Conservation (phyloP, 1,284 basidiomycete species). For the Cryptococcus amylolentus region DNA sequence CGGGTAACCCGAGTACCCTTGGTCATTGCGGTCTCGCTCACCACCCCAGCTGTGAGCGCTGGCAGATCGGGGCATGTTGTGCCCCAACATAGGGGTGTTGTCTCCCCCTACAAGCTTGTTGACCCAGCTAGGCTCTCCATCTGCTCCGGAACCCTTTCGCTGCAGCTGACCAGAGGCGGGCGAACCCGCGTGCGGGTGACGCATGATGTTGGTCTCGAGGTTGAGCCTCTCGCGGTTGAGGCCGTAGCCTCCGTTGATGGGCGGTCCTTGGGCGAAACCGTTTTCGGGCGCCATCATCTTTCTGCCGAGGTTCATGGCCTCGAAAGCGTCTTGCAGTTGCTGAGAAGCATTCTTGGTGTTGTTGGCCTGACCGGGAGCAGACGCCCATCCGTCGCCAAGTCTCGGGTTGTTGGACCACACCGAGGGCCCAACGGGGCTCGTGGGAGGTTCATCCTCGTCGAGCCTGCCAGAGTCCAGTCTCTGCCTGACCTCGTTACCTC, state of each 20-base stretch:
- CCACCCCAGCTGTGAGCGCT: conserved; percentile 10
- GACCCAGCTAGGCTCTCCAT: conserved; percentile 44
- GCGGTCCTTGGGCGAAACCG: background rate
- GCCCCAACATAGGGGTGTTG: conserved; percentile 19
- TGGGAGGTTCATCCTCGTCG: conserved; percentile 32
- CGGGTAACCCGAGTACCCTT: background rate
- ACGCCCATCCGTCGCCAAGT: conserved; percentile 36
- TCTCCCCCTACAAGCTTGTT: conserved; percentile 42
- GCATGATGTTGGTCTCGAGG: conserved; percentile 10
- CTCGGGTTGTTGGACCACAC: conserved; percentile 36
- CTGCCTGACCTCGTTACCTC: conserved; percentile 16
- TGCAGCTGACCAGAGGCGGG: background rate
- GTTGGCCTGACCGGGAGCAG: background rate
- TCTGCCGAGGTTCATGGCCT: conserved; percentile 37
- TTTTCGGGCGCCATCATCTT: conserved; percentile 17
- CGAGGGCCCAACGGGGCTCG: conserved; percentile 37
- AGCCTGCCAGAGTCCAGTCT: conserved; percentile 6
- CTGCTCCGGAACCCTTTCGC: conserved; percentile 4
- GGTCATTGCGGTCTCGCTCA: background rate
- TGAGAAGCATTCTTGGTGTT: conserved; percentile 21
- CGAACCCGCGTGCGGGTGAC: conserved; percentile 14
- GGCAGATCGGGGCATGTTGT: conserved; percentile 14
- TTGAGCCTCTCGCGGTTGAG: conserved; percentile 3
- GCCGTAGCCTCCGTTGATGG: too few relatives aligned
- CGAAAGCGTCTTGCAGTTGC: conserved; percentile 43